Percentiles rank a stretch among this genome's conserved stretches.
Conservation (phyloP, 2,329 filamentous ascomycete species). For the Raffaelea deltoideospora region DNA sequence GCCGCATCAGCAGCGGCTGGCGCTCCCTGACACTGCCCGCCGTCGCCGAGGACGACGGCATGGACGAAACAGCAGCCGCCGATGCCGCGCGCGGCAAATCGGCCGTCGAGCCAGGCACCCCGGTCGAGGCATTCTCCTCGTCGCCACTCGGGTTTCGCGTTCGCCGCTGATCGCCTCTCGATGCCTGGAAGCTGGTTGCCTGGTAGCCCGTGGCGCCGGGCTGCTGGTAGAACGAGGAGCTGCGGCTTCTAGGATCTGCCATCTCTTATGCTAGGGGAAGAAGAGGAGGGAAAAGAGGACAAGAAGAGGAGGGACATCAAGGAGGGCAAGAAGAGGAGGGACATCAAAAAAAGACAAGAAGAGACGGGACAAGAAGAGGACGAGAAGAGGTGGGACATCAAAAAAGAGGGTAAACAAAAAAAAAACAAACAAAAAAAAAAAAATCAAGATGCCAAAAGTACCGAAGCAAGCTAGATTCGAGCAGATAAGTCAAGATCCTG, state of each 20-base stretch:
- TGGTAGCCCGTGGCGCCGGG: too few relatives aligned
- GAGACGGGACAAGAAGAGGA: background rate
- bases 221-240: background rate
- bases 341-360: background rate
- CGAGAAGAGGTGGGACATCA: background rate
- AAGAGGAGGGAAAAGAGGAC: background rate
- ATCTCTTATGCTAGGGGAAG: background rate
- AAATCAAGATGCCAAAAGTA: too few relatives aligned
- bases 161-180: too few relatives aligned
- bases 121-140: too few relatives aligned
- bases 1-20: conserved; percentile 14
- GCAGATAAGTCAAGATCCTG: background rate
- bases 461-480: too few relatives aligned
- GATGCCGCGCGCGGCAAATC: background rate
- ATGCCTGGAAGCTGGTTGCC: too few relatives aligned
- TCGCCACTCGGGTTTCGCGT: too few relatives aligned
- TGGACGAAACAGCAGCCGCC: background rate
- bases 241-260: background rate
- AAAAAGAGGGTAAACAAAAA: background rate
- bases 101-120: too few relatives aligned
- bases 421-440: background rate
- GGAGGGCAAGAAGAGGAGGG: background rate
- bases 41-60: background rate
- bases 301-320: background rate
- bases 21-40: conserved; percentile 3